Conservation (phyloP, 768 basidiomycete species). For the Phlebiopsis gigantea region DNA sequence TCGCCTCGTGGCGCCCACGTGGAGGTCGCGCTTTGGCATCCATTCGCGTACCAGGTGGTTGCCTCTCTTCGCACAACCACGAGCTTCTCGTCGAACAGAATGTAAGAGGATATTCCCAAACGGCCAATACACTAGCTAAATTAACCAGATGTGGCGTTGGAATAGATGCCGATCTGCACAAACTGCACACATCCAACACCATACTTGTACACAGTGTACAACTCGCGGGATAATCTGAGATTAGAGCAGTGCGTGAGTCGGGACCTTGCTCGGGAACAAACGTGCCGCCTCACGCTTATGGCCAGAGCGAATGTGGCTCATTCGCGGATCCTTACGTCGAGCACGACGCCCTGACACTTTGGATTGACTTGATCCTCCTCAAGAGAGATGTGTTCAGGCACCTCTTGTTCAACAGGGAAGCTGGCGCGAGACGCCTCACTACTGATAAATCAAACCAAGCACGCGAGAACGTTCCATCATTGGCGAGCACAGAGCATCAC, state of each 20-base stretch:
- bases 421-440: conserved; percentile 49
- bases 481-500: neutral
- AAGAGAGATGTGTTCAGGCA: conserved; percentile 81
- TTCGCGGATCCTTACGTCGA: conserved; percentile 90
- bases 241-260: conserved; percentile 78
- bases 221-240: conserved; percentile 70
- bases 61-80: no score
- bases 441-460: neutral
- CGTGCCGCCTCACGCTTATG: neutral
- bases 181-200: conserved; percentile 60
- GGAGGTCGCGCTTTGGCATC: neutral
- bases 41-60: neutral
- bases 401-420: conserved; percentile 73
- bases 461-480: no score
- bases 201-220: conserved; percentile 78
- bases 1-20: neutral
- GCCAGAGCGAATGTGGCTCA: conserved; percentile 51
- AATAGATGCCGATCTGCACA: conserved; percentile 73
- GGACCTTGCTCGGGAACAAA: neutral
- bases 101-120: neutral
- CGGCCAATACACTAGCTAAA: neutral
- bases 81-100: neutral
- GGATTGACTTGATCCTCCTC: conserved; percentile 77
- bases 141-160: neutral
- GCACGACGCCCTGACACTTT: conserved; percentile 65